Evolutionary conservation across 1,139 yeast species (phyloP), one percentile per base, ranked within the genome.

Genomic region (Geotrichum cucujoidarum): DNA sequence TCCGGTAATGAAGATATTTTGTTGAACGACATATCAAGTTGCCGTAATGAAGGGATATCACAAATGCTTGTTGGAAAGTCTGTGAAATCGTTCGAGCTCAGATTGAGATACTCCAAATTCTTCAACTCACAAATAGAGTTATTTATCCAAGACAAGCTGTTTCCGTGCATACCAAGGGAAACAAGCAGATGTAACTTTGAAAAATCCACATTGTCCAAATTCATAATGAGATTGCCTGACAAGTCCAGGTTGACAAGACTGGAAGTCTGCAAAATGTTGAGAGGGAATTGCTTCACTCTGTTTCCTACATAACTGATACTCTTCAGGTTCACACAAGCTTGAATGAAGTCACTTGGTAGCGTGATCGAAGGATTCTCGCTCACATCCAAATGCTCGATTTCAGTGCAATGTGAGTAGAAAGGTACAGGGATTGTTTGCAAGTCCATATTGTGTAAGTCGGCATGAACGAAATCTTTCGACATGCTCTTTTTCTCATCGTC

Each of bases 361-460:
- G 81, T 79, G 47, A 90, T 83, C 20, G 95, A 83, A 5, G 96
- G 95, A 63, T 90, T 90, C 54, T 85, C 81, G 0, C 95, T 85
- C 14, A 88, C 90, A 63, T 90, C 92, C 54, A 90, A 73, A 56
- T 82, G 76, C 57, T 83, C 88, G 51, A 90, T 86, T 56, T 87
- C 94, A 50, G 83, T 77, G 1, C 95, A 86, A 55, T 82, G 88
- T 56, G 81, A 86, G 60, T 83, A 90, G 58, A 89, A 79, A 36
- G 83, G 76, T 48, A 87, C 84, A 0, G 97, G 97, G 14, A 90
- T 84, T 27, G 88, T 87, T 55, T 87, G 88, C 52, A 89, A 71
- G 57, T 85, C 83, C 70, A 85, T 76, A 43, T 85, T 79, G 36
- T 82, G 78, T 50, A 90, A 73, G 60, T 86, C 80, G 11, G 88